These are phyloP conservation scores for Avena eriantha DNA, from an alignment of 176 grass and related monocot species.

Conservation along the genomic window DNA sequence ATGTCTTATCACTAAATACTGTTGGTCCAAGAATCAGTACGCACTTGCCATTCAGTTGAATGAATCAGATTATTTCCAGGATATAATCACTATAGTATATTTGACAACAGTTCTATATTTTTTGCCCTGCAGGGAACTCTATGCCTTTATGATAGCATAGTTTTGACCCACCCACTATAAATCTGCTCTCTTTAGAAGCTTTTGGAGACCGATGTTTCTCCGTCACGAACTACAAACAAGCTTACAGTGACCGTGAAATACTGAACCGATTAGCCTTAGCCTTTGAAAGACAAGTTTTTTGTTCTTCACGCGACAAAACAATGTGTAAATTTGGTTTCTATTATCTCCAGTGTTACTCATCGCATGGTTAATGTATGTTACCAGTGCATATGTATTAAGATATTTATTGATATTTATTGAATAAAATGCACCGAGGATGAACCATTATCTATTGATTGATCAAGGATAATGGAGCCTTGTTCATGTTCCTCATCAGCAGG, in stretches of 20 bases:
- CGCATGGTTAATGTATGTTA: too few species aligned
- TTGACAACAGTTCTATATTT: neutral
- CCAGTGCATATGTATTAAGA: too few species aligned
- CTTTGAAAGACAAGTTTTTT: neutral
- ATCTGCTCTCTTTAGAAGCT: conserved; percentile 10
- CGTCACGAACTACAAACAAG: neutral
- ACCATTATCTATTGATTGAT: too few species aligned
- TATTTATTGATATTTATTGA: too few species aligned
- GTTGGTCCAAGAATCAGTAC: neutral
- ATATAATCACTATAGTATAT: neutral
- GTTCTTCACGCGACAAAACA: neutral
- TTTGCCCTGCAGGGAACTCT: conserved; percentile 33
- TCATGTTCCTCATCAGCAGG: too few species aligned
- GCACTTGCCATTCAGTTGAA: neutral
- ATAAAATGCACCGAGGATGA: too few species aligned
- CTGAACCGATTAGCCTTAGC: too few species aligned
- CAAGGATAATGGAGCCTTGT: too few species aligned
- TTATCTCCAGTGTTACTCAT: too few species aligned
- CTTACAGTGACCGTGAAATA: conserved; percentile 3
- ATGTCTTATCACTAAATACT: neutral
- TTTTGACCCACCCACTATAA: neutral
- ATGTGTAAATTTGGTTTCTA: neutral
- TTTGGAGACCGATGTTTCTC: neutral
- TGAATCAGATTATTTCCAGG: neutral
- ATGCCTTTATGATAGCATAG: conserved; percentile 45